Evolutionary conservation across 306 rosid genomes (phyloP).

Genomic region (Sicyos edulis): DNA sequence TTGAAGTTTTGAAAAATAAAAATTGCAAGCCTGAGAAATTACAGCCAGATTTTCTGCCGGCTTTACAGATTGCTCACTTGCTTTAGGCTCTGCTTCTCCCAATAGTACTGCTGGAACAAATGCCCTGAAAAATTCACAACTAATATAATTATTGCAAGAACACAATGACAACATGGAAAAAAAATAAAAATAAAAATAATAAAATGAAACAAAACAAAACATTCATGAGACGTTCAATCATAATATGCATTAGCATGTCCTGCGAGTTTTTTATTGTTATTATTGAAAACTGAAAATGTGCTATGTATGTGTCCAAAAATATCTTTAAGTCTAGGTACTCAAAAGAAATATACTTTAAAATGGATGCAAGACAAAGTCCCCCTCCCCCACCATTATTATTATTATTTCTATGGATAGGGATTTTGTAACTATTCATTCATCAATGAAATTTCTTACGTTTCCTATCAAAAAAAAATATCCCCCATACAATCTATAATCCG

Average conservation of each 20-base stretch:
- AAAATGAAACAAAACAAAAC: too few species aligned
- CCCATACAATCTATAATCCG: slow-evolving; percentile 10
- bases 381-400: too few species aligned
- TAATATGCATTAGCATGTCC: slow-evolving; percentile 5
- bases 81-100: slow-evolving; percentile 85
- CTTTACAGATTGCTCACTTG: slow-evolving; percentile 71
- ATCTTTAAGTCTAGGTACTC: slow-evolving; percentile 13
- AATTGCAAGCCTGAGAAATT: slow-evolving; percentile 32
- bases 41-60: slow-evolving; percentile 69
- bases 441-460: too few species aligned
- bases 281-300: not conserved
- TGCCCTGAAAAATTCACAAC: slow-evolving; percentile 47
- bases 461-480: too few species aligned
- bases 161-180: not conserved
- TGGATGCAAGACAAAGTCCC: slow-evolving; percentile 2
- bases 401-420: too few species aligned
- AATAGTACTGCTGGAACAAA: slow-evolving; percentile 97
- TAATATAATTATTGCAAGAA: slow-evolving; percentile 1
- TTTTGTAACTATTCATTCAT: too few species aligned
- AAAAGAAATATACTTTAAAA: not conserved
- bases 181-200: too few species aligned
- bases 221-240: not conserved
- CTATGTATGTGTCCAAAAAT: not conserved
- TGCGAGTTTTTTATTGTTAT: not conserved
- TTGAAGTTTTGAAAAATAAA: not conserved